These are phyloP conservation scores for Apophysomyces sp. DNA, from an alignment of 371 early-diverging fungal species.

Conservation along the genomic window DNA sequence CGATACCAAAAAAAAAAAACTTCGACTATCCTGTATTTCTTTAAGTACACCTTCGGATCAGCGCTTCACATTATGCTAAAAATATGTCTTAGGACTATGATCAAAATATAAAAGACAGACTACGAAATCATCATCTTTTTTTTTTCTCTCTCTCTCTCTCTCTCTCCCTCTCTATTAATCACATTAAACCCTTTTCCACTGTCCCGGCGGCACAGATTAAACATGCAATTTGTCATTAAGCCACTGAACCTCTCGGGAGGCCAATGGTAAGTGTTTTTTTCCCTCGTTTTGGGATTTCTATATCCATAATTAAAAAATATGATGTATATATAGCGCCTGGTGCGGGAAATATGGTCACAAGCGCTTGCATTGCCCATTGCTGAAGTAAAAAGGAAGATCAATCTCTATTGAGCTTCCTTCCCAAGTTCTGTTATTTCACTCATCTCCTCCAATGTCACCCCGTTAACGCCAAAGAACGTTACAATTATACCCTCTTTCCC, in stretches of 20 bases:
- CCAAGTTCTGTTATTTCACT: no score
- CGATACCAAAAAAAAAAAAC: no score
- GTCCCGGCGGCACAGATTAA: no score
- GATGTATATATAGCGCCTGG: constrained; percentile 8
- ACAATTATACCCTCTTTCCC: no score
- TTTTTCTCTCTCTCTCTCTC: background rate
- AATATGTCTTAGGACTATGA: no score
- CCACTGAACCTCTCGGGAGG: constrained; percentile 18
- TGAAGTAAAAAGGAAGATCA: constrained; percentile 8
- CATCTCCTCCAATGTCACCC: no score
- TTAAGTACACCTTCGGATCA: no score
- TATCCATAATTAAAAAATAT: background rate
- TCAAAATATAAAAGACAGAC: no score
- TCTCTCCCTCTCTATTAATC: background rate
- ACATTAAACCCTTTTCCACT: no score
- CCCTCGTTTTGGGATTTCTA: no score
- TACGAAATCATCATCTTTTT: background rate
- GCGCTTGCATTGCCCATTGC: constrained; percentile 12
- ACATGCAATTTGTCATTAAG: constrained; percentile 8
- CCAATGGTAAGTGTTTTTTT: constrained; percentile 12
- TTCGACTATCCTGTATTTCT: no score
- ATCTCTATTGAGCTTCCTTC: background rate
- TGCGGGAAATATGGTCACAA: constrained; percentile 22
- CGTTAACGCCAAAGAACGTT: background rate
- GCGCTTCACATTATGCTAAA: no score